phyloP scores from a whole-genome alignment of 148 eudicot genomes.

The Simmondsia chinensis region DNA sequence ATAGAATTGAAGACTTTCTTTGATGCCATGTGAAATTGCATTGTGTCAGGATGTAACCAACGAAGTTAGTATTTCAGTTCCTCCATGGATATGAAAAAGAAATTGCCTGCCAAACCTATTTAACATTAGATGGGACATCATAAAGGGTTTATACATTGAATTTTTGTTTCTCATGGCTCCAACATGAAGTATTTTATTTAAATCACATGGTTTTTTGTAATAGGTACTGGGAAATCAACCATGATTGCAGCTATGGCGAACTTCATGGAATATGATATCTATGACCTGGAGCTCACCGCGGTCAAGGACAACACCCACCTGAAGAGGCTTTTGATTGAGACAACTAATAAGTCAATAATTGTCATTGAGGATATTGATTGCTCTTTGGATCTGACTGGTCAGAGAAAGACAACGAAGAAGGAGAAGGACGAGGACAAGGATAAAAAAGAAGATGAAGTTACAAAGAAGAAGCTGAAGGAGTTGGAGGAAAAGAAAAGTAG shows the following conservation, averaged over 20 bases:
- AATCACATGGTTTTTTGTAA: no score
- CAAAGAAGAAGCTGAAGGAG: constrained; percentile 1
- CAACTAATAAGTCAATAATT: constrained; percentile 25
- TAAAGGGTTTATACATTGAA: no score
- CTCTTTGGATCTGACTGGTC: constrained; percentile 25
- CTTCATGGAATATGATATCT: constrained; percentile 19
- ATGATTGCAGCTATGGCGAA: constrained; percentile 35
- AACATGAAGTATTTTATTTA: no score
- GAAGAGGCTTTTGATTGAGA: constrained; percentile 22
- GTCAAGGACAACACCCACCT: constrained; percentile 28
- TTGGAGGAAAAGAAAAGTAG: constrained; percentile 6
- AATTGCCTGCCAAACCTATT: no score
- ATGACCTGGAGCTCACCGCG: constrained; percentile 25
- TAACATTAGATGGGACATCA: no score
- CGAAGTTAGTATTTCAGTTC: no score
- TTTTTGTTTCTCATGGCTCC: no score
- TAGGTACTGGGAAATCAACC: constrained; percentile 29
- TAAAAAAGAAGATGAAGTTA: neutral
- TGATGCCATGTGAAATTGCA: no score
- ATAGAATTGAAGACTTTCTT: no score
- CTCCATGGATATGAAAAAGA: no score
- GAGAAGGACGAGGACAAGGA: constrained; percentile 3
- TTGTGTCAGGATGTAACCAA: no score
- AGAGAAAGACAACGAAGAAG: neutral
- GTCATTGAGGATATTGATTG: constrained; percentile 38